phyloP scores from a whole-genome alignment of 2,329 filamentous ascomycete species.

The Trichophyton mentagrophytes region DNA sequence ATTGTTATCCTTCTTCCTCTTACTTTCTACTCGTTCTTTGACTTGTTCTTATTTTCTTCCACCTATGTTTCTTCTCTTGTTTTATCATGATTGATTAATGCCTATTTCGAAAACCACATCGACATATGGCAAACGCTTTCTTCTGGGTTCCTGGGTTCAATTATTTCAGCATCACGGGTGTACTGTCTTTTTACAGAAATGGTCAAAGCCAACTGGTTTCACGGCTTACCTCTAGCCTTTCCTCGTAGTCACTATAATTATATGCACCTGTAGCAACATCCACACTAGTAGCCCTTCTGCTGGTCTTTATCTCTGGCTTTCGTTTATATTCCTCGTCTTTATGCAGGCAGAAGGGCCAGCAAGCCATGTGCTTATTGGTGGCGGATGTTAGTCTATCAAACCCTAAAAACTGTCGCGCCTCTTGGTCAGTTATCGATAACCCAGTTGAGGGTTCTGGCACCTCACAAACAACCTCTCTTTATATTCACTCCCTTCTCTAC shows the following conservation, averaged over 20 bases:
- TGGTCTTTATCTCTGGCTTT: background rate
- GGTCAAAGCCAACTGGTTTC: background rate
- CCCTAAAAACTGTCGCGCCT: background rate
- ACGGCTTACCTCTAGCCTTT: background rate
- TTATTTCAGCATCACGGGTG: background rate
- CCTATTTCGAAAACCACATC: background rate
- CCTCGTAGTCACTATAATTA: background rate
- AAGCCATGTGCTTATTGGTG: background rate
- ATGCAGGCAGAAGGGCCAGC: background rate
- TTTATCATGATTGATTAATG: slow-evolving; percentile 3
- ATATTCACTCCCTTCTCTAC: background rate
- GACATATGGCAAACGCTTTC: background rate
- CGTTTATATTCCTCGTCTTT: background rate
- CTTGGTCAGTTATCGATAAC: background rate
- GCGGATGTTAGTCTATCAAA: background rate
- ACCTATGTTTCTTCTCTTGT: background rate
- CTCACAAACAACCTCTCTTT: background rate
- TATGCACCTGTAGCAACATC: background rate
- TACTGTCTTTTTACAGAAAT: background rate
- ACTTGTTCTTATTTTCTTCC: background rate
- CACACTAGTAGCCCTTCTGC: background rate
- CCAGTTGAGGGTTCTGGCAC: background rate
- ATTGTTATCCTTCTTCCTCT: slow-evolving; percentile 5
- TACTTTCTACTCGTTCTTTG: background rate
- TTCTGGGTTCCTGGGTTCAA: background rate